A percentile compares a stretch with the other conserved stretches of the same genome.
Evolutionary conservation across 2,329 filamentous ascomycete genomes (phyloP).

Genomic region (Graphium sp.): DNA sequence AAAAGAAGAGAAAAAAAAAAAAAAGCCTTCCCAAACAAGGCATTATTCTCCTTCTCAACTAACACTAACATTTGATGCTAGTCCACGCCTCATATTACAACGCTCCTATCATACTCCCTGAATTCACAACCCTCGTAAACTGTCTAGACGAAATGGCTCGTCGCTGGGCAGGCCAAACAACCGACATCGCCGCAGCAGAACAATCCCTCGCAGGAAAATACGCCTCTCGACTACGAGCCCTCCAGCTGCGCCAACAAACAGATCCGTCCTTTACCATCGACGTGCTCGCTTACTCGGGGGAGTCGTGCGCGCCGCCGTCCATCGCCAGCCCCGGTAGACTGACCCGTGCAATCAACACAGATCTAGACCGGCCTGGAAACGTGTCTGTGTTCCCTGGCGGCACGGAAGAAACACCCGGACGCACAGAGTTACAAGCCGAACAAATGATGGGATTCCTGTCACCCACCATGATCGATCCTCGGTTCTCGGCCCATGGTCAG

Average conservation of each 20-base stretch:
- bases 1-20: no score
- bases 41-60: background rate
- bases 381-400: background rate
- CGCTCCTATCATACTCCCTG: slow-evolving; percentile 6
- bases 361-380: background rate
- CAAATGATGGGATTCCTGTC: slow-evolving; percentile 3
- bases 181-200: slow-evolving; percentile 2
- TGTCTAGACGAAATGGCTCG: slow-evolving; percentile 13
- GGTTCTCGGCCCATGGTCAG: background rate
- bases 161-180: slow-evolving; percentile 13
- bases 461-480: no score
- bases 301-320: no score
- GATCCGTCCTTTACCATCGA: slow-evolving; percentile 6
- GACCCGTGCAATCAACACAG: background rate
- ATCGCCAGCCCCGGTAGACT: background rate
- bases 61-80: no score
- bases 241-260: slow-evolving; percentile 6
- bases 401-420: background rate
- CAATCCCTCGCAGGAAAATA: slow-evolving; percentile 9
- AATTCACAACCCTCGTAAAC: slow-evolving; percentile 13
- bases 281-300: slow-evolving; percentile 8
- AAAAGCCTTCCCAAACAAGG: no score
- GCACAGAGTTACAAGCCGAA: background rate
- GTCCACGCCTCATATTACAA: slow-evolving; percentile 14
- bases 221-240: slow-evolving; percentile 6